Percentiles rank a stretch among this genome's conserved stretches.
Conservation (phyloP, 1,139 yeast genomes). For the Diutina pseudorugosa region DNA sequence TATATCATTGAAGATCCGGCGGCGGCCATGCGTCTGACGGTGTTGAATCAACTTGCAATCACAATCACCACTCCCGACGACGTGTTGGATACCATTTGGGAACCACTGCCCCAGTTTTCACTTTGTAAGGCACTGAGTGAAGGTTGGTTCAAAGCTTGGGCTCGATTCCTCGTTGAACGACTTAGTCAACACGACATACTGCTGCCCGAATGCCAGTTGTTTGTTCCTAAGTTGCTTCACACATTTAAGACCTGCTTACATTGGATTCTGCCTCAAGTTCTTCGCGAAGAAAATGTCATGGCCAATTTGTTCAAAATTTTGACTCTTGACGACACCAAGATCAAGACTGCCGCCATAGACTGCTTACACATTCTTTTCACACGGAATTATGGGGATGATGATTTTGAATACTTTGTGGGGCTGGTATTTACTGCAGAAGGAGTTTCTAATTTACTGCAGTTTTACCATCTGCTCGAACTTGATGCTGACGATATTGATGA, state of each 20-base stretch:
- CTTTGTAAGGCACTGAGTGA: constrained; percentile 51
- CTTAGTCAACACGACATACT: constrained; percentile 21
- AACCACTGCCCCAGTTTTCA: constrained; percentile 51
- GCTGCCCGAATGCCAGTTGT: constrained; percentile 27
- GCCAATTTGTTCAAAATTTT: constrained; percentile 53
- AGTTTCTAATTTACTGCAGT: constrained; percentile 49
- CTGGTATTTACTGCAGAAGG: constrained; percentile 67
- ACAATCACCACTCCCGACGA: constrained; percentile 67
- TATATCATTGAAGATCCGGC: constrained; percentile 85
- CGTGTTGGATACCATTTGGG: constrained; percentile 56
- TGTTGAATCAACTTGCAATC: constrained; percentile 72
- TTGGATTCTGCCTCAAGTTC: constrained; percentile 77
- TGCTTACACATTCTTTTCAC: constrained; percentile 84
- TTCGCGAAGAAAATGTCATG: constrained; percentile 56
- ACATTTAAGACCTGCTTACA: constrained; percentile 82
- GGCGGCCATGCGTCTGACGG: constrained; percentile 70
- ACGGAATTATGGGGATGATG: constrained; percentile 61
- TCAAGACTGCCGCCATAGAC: constrained; percentile 79
- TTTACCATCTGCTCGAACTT: constrained; percentile 49
- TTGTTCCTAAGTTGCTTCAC: constrained; percentile 60
- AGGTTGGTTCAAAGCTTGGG: constrained; percentile 88
- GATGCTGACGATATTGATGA: constrained; percentile 78
- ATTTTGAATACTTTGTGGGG: constrained; percentile 71
- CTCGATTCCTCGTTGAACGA: constrained; percentile 41
- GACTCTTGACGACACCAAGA: constrained; percentile 45